Conservation (phyloP, 768 basidiomycete genomes). For the Favolaschia claudopus region DNA sequence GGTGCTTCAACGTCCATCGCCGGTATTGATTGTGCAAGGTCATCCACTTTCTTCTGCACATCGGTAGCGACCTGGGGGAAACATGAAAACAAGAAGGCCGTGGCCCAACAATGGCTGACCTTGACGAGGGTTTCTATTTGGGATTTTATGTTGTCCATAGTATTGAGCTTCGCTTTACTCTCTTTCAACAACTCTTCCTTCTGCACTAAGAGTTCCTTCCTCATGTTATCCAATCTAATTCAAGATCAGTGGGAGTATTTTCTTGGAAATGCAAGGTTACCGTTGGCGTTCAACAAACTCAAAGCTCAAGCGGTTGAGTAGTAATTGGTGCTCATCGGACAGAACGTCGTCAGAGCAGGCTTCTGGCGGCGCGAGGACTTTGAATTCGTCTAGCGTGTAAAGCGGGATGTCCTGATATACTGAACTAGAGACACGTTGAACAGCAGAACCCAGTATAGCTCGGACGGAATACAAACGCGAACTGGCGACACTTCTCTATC, state of each 20-base stretch:
- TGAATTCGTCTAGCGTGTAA: conserved; percentile 74
- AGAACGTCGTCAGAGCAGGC: conserved; percentile 67
- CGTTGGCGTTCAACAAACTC: conserved; percentile 90
- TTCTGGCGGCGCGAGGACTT: conserved; percentile 71
- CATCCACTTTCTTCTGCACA: conserved; percentile 78
- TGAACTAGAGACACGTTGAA: conserved; percentile 56
- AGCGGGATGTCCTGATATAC: conserved; percentile 89
- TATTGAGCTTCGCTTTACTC: conserved; percentile 74
- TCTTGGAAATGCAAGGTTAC: conserved; percentile 46
- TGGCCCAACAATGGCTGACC: conserved; percentile 44
- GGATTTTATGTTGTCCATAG: conserved; percentile 79
- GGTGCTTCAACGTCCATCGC: conserved; percentile 7
- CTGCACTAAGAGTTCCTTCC: conserved; percentile 69
- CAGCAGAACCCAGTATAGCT: too few species aligned
- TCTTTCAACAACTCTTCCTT: conserved; percentile 86
- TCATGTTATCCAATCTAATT: conserved; percentile 70
- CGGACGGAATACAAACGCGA: conserved; percentile 77
- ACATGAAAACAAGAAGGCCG: conserved; percentile 20
- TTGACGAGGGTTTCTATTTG: conserved; percentile 82
- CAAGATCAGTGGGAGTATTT: conserved; percentile 23
- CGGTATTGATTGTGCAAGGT: conserved; percentile 61
- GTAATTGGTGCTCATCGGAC: conserved; percentile 79
- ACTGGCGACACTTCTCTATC: conserved; percentile 92
- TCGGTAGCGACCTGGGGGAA: conserved; percentile 69
- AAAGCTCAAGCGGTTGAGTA: conserved; percentile 87